Base-by-base conservation (phyloP, 129 eudicot species). In the Solidago caesia region DNA sequence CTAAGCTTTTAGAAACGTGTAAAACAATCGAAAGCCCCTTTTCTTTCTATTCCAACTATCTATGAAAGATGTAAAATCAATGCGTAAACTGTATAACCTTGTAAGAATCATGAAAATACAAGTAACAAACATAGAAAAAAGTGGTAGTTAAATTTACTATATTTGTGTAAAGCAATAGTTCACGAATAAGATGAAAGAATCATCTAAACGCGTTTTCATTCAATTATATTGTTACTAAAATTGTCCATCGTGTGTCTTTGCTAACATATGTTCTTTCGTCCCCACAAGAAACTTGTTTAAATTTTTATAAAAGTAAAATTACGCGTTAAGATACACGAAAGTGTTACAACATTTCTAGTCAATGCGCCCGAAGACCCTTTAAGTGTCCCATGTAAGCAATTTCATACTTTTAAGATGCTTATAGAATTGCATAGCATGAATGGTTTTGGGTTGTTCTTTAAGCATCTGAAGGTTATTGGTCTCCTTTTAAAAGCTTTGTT, bases 181-280 rank as follows among this genome's bases (percentile, higher is more conserved):
- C 71, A 62, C 8, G 46, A 56, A 78, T 14, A 71, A 48, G 1
- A 70, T 44, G 25, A 70, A 71, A 44, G 61, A 77, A 59, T 46
- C 64, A 4, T 7, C 49, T 52, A 12, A 15, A 56, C 75, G 42
- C 52, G 14, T 58, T 45, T 25, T 47, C 44, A 14, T 67, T 29
- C 59, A 15, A 67, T 8, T n/a, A 15, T 56, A n/a, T 8, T 56
- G 61, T 47, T 77, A 60, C 27, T 8, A 25, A 2, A 14, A 14
- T 57, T 70, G 52, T n/a, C 63, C 44, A 0, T 77, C 27, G 10
- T 53, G 41, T 48, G 81, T 4, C 3, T 13, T 51, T 61, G 4
- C 3, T 53, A 11, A 12, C 57, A 51, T 15, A 6, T 56, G 21
- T 2, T 7, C 5, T 1, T 10, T 16, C 27, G 21, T 56, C 0